phyloP scores from a whole-genome alignment of 768 basidiomycete species.

The Cystofilobasidium ferigula region DNA sequence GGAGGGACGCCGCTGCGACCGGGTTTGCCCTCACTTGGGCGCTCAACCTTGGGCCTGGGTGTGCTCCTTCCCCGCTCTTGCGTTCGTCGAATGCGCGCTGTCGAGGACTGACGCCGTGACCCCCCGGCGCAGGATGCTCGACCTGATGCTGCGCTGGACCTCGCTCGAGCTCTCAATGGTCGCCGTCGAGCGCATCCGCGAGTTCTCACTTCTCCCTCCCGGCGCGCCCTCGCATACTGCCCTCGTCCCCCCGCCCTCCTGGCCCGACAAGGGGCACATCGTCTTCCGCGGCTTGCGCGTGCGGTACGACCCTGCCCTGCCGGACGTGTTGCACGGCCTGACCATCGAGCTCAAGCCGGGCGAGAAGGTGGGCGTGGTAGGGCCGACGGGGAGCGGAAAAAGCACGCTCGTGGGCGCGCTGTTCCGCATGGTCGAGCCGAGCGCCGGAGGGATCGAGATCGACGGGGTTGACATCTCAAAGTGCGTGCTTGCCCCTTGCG shows the following conservation, averaged over 20 bases:
- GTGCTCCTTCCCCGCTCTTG: no score
- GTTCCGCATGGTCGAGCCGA: constrained; percentile 32
- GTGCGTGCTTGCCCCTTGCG: not conserved
- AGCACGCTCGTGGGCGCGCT: constrained; percentile 25
- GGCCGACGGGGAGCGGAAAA: constrained; percentile 29
- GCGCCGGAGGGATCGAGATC: constrained; percentile 31
- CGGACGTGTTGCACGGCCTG: constrained; percentile 34
- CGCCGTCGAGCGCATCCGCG: constrained; percentile 70
- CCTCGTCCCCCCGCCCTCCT: constrained; percentile 62
- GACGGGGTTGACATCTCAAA: constrained; percentile 31
- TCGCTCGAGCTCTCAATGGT: constrained; percentile 36
- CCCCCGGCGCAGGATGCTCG: no score
- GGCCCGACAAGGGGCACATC: constrained; percentile 58
- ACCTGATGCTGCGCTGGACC: constrained; percentile 46
- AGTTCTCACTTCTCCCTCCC: constrained; percentile 63
- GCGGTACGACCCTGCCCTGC: constrained; percentile 51
- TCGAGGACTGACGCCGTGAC: no score
- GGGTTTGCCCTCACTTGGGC: constrained; percentile 82
- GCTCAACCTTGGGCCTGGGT: constrained; percentile 57
- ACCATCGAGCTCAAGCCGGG: constrained; percentile 33
- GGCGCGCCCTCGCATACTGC: constrained; percentile 51
- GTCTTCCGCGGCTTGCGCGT: constrained; percentile 64
- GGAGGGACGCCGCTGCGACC: constrained; percentile 66
- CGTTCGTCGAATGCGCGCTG: no score
- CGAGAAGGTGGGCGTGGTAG: constrained; percentile 34